Evolutionary conservation across 1,284 basidiomycete genomes (phyloP).

Genomic region (Sporisorium iseilematis-ciliati): DNA sequence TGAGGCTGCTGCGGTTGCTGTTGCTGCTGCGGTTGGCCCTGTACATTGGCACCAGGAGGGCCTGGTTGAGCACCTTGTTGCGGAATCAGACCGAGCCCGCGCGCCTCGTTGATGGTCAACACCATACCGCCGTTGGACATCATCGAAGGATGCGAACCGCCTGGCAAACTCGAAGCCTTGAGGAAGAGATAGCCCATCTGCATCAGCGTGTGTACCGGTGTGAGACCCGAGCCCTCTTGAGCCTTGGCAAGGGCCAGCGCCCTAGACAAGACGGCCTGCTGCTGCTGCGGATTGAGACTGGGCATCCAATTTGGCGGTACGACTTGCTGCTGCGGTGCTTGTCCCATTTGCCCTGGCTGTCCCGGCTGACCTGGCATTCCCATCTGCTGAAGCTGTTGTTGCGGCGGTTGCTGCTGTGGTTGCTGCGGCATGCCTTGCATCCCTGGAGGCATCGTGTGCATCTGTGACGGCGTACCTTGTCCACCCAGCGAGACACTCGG

Average conservation of each 20-base stretch:
- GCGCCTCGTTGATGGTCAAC: conserved; percentile 62
- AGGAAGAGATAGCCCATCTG: conserved; percentile 66
- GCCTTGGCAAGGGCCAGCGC: conserved; percentile 59
- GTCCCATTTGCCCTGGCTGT: conserved; percentile 26
- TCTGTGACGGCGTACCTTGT: conserved; percentile 45
- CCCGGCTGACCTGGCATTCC: conserved; percentile 30
- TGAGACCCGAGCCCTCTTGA: conserved; percentile 49
- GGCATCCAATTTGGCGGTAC: conserved; percentile 58
- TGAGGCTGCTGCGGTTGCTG: conserved; percentile 12
- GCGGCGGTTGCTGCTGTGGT: conserved; percentile 25
- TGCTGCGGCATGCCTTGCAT: conserved; percentile 30
- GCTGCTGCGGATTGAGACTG: conserved; percentile 57
- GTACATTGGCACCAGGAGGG: not conserved
- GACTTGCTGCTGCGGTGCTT: conserved; percentile 34
- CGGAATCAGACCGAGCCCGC: conserved; percentile 58
- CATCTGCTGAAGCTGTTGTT: conserved; percentile 28
- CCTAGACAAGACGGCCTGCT: conserved; percentile 57
- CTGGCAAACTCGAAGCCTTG: conserved; percentile 57
- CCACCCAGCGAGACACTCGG: conserved; percentile 49
- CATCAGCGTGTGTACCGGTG: conserved; percentile 58
- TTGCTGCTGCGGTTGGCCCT: conserved; percentile 26
- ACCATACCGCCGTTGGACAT: conserved; percentile 60
- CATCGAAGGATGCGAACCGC: conserved; percentile 43
- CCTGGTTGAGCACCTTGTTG: conserved; percentile 40
- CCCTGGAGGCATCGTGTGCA: conserved; percentile 40